Evolutionary conservation across 108 stramenopile species (phyloP).

Genomic region (Aurantiochytrium sp.): DNA sequence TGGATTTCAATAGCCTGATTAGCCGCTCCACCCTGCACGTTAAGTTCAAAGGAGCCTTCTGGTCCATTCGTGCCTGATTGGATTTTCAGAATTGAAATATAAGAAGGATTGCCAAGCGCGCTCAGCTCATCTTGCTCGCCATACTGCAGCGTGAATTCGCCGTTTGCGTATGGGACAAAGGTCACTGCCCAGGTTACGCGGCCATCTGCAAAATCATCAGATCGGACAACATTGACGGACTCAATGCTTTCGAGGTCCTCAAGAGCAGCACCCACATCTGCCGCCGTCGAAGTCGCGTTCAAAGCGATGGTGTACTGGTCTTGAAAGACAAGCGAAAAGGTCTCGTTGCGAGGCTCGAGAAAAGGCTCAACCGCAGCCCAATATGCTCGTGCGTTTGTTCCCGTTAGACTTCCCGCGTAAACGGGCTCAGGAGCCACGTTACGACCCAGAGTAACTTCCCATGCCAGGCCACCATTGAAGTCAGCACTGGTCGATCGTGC

Average conservation of each 20-base stretch:
- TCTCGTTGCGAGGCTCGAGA: not conserved
- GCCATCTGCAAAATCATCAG: not conserved
- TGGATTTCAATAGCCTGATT: not conserved
- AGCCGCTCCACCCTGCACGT: not conserved
- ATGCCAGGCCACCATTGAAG: not conserved
- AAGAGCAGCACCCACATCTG: not conserved
- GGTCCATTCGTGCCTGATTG: not conserved
- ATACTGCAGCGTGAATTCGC: not conserved
- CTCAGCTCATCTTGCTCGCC: not conserved
- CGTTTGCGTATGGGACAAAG: not conserved
- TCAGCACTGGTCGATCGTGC: not conserved
- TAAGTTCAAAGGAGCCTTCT: not conserved
- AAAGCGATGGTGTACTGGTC: not conserved
- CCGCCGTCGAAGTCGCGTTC: not conserved
- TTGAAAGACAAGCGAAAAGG: not conserved
- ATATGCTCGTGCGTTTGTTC: not conserved
- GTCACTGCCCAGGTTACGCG: not conserved
- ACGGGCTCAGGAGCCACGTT: not conserved
- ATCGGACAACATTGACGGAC: not conserved
- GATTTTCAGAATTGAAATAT: not conserved
- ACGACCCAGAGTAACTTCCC: not conserved
- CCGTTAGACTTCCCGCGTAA: not conserved
- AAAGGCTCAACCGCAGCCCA: not conserved
- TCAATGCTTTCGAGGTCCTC: not conserved
- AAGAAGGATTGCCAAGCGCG: not conserved